These are phyloP conservation scores for Raphidocelis subcapitata DNA, from an alignment of 139 green algal genomes.

Conservation along the genomic window DNA sequence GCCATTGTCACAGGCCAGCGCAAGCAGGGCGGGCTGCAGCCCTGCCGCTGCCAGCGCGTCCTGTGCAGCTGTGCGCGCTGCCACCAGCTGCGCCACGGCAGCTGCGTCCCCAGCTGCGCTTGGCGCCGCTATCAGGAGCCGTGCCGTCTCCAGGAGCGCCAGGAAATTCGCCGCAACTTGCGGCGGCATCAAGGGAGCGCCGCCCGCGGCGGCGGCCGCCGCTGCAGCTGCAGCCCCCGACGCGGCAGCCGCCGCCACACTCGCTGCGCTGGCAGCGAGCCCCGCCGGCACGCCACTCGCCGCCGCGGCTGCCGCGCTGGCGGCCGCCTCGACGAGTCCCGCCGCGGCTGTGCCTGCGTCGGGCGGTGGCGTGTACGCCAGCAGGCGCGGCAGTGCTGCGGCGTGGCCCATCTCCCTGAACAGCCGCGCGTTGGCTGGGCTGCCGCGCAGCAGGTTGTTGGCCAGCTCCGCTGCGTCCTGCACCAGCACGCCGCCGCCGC, in stretches of 20 bases:
- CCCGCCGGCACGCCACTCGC: slow-evolving; percentile 11
- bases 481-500: slow-evolving; percentile 73
- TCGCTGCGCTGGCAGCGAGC: slow-evolving; percentile 3
- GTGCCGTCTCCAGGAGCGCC: slow-evolving; percentile 56
- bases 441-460: slow-evolving; percentile 81
- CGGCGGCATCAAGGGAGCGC: slow-evolving; percentile 32
- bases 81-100: slow-evolving; percentile 10
- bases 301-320: slow-evolving; percentile 4
- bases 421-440: slow-evolving; percentile 79
- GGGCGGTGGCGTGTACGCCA: slow-evolving; percentile 25
- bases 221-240: slow-evolving; percentile 23
- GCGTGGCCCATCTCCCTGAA: slow-evolving; percentile 74
- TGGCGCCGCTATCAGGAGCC: slow-evolving; percentile 54
- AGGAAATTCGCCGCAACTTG: slow-evolving; percentile 70
- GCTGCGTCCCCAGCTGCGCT: background rate
- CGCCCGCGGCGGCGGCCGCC: slow-evolving; percentile 19
- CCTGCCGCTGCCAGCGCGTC: slow-evolving; percentile 37
- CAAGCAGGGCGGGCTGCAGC: slow-evolving; percentile 37
- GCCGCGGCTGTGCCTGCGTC: slow-evolving; percentile 7
- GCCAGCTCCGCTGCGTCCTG: slow-evolving; percentile 89
- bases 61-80: slow-evolving; percentile 47
- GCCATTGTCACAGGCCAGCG: slow-evolving; percentile 24
- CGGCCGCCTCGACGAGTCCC: background rate
- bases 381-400: slow-evolving; percentile 34
- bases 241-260: no score